phyloP scores from a whole-genome alignment of 2,329 filamentous ascomycete genomes.

The Hortaea sp. region DNA sequence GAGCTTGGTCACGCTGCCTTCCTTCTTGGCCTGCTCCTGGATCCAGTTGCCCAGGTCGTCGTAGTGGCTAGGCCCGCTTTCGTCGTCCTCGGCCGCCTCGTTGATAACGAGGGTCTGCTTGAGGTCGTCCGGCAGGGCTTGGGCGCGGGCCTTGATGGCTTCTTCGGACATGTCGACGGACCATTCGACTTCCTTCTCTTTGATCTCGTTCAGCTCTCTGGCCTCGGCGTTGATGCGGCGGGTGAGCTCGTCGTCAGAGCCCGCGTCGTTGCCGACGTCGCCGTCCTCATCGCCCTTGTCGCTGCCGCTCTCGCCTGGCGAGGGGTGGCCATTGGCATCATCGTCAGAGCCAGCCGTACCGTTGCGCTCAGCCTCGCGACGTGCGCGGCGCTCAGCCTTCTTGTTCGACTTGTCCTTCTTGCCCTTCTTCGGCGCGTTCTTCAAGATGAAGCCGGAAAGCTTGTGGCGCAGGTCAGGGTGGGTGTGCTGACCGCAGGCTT shows the following conservation, averaged over 20 bases:
- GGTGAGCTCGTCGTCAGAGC: constrained; percentile 85
- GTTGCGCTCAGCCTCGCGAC: constrained; percentile 55
- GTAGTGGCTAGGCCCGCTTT: constrained; percentile 71
- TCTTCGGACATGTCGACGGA: constrained; percentile 93
- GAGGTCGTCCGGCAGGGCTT: constrained; percentile 86
- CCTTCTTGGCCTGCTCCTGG: constrained; percentile 58
- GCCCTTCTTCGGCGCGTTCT: constrained; percentile 84
- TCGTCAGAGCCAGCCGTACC: constrained; percentile 37
- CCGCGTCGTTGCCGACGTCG: constrained; percentile 57
- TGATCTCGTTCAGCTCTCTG: constrained; percentile 56
- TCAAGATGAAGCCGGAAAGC: constrained; percentile 93
- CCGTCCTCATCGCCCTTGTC: constrained; percentile 56
- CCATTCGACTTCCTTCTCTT: constrained; percentile 82
- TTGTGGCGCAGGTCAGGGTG: constrained; percentile 90
- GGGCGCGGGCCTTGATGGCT: constrained; percentile 87
- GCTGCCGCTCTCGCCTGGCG: constrained; percentile 57
- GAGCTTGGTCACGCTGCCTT: constrained; percentile 65
- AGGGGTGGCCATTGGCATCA: constrained; percentile 45
- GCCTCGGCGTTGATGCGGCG: constrained; percentile 61
- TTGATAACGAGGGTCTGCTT: constrained; percentile 63
- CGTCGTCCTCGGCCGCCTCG: constrained; percentile 66
- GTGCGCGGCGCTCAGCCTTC: constrained; percentile 76
- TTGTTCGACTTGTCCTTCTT: constrained; percentile 97
- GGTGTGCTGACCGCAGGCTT: constrained; percentile 89
- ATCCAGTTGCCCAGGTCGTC: constrained; percentile 93